phyloP scores from a whole-genome alignment of 2,329 filamentous ascomycete genomes.

The Sporothrix schenckii region DNA sequence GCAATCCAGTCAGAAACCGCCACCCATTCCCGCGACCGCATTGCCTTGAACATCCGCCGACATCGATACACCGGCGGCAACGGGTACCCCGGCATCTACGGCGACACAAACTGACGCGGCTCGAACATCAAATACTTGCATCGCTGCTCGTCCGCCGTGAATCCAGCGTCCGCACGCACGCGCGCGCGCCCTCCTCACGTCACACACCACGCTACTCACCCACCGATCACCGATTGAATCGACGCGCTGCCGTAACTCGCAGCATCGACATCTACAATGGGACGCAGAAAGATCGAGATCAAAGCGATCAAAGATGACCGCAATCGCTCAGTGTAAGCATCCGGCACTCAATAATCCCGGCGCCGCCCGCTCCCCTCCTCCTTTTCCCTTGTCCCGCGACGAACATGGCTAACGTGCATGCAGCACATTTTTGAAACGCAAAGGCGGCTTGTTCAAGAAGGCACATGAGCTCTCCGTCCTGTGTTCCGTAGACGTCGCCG shows the following conservation, averaged over 20 bases:
- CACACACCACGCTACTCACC: neutral
- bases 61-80: slow-evolving; percentile 16
- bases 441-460: slow-evolving; percentile 99
- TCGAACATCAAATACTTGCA: neutral
- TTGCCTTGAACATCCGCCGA: neutral
- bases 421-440: slow-evolving; percentile 97
- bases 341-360: neutral
- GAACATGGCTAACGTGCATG: neutral
- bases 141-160: slow-evolving; percentile 3
- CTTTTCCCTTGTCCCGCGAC: neutral
- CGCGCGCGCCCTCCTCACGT: neutral
- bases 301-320: slow-evolving; percentile 99
- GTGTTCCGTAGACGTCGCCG: slow-evolving; percentile 96
- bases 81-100: slow-evolving; percentile 14
- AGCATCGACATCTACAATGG: slow-evolving; percentile 62
- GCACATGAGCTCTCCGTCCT: slow-evolving; percentile 97
- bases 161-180: slow-evolving; percentile 11
- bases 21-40: neutral
- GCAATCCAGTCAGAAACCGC: slow-evolving; percentile 9
- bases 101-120: neutral
- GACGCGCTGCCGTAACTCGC: slow-evolving; percentile 26
- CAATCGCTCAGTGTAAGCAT: slow-evolving; percentile 89
- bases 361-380: neutral
- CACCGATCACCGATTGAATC: neutral
- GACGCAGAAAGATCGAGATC: slow-evolving; percentile 99